These are phyloP conservation scores for Hansfordia pulvinata DNA, from an alignment of 2,329 filamentous ascomycete genomes.

Conservation along the genomic window DNA sequence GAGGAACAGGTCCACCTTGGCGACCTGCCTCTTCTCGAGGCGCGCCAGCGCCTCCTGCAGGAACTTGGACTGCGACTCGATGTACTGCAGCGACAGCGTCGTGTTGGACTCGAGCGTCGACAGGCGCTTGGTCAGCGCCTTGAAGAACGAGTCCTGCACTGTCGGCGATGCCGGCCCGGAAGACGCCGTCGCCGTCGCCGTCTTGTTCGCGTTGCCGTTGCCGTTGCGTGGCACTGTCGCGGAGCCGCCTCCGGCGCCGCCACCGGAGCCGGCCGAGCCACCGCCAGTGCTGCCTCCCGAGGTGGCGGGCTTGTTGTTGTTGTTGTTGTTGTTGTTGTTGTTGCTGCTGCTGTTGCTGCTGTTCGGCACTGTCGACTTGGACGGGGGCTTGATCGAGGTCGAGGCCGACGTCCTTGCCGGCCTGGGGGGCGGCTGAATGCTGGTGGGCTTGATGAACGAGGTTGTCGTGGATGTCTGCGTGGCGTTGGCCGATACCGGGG, in stretches of 20 bases:
- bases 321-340: no score
- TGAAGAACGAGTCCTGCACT: conserved; percentile 96
- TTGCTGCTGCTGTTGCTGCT: no score
- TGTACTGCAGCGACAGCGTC: conserved; percentile 85
- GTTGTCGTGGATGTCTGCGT: conserved; percentile 8
- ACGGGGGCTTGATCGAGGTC: conserved; percentile 14
- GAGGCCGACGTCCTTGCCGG: conserved; percentile 12
- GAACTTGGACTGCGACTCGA: conserved; percentile 88
- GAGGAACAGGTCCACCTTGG: conserved; percentile 72
- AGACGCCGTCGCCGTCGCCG: conserved; percentile 23
- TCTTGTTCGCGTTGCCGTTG: conserved; percentile 19
- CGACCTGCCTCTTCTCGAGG: conserved; percentile 75
- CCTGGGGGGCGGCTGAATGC: conserved; percentile 5
- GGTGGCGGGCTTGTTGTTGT: no score
- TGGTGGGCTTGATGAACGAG: conserved; percentile 6
- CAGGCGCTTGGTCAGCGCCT: conserved; percentile 84
- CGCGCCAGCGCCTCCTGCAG: conserved; percentile 76
- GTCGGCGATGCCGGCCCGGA: conserved; percentile 52
- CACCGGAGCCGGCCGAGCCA: no score
- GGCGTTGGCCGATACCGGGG: no score
- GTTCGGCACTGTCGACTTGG: no score
- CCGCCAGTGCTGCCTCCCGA: no score
- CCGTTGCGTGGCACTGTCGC: no score
- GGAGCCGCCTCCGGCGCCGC: no score
- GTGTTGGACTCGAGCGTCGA: conserved; percentile 87